These are phyloP conservation scores for Ogataea philodendri DNA, from an alignment of 805 yeast genomes.

Conservation along the genomic window DNA sequence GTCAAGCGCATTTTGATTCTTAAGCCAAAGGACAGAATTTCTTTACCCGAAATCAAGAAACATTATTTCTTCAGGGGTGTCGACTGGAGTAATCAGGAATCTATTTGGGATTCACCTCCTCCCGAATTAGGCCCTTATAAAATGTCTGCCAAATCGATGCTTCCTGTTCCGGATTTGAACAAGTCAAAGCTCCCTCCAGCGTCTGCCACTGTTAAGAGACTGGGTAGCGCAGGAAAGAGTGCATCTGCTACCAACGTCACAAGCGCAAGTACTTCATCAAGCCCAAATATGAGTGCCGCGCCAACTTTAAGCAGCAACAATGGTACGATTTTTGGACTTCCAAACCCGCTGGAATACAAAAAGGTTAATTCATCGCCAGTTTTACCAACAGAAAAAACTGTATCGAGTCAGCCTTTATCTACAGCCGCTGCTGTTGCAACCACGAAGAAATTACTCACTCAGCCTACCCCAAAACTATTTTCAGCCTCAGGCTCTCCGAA, in stretches of 20 bases:
- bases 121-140: conserved; percentile 73
- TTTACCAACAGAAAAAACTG: conserved; percentile 16
- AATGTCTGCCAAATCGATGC: conserved; percentile 74
- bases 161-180: conserved; percentile 59
- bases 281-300: conserved; percentile 7
- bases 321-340: conserved; percentile 25
- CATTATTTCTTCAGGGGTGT: conserved; percentile 62
- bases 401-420: conserved; percentile 13
- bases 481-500: conserved; percentile 3
- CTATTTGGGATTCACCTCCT: conserved; percentile 57
- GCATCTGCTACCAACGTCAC: conserved; percentile 13
- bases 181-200: conserved; percentile 23
- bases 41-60: conserved; percentile 52
- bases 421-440: conserved; percentile 27
- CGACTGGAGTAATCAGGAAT: conserved; percentile 51
- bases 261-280: neutral
- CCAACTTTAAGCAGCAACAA: conserved; percentile 9
- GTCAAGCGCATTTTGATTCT: conserved; percentile 65
- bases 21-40: conserved; percentile 61
- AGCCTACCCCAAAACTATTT: conserved; percentile 11
- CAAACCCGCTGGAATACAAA: conserved; percentile 19
- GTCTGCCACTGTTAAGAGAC: conserved; percentile 4
- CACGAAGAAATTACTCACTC: conserved; percentile 17
- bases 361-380: conserved; percentile 21
- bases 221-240: conserved; percentile 9